phyloP scores from a whole-genome alignment of 257 asterid species.

The Vinca minor region DNA sequence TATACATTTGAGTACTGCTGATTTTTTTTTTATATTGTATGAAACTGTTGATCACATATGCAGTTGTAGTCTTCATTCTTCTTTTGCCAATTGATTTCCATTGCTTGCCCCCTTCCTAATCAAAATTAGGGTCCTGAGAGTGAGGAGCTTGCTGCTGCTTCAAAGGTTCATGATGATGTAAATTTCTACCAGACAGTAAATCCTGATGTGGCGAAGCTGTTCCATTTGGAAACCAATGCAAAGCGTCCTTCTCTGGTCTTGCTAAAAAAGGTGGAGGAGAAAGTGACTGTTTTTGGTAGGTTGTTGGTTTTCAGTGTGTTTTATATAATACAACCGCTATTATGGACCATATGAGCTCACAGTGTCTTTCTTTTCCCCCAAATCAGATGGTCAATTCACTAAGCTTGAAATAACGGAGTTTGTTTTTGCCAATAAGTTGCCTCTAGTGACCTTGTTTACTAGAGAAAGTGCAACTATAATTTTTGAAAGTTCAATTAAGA shows the following conservation, averaged over 20 bases:
- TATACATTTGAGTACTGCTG: not conserved
- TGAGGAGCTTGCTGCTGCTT: slow-evolving; percentile 69
- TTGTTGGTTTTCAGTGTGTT: not conserved
- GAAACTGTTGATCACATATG: not conserved
- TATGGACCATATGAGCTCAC: not conserved
- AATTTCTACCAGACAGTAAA: slow-evolving; percentile 63
- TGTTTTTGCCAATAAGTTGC: slow-evolving; percentile 78
- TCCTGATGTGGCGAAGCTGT: slow-evolving; percentile 67
- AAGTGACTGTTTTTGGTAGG: slow-evolving; percentile 53
- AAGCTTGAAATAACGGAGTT: slow-evolving; percentile 59
- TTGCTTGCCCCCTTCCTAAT: slow-evolving; percentile 1
- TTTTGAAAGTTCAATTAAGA: slow-evolving; percentile 72
- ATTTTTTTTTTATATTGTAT: no score
- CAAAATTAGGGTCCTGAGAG: slow-evolving; percentile 52
- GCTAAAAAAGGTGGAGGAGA: slow-evolving; percentile 68
- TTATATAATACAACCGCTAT: not conserved
- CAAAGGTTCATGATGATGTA: slow-evolving; percentile 61
- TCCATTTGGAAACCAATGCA: slow-evolving; percentile 46
- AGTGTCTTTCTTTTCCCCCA: not conserved
- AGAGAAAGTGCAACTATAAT: slow-evolving; percentile 65
- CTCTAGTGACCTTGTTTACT: slow-evolving; percentile 70
- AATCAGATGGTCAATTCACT: slow-evolving; percentile 62
- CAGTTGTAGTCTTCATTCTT: not conserved
- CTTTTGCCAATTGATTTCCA: not conserved
- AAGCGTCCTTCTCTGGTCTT: slow-evolving; percentile 66